These are phyloP conservation scores for Hanseniaspora thailandica DNA, from an alignment of 805 yeast genomes.

Conservation along the genomic window DNA sequence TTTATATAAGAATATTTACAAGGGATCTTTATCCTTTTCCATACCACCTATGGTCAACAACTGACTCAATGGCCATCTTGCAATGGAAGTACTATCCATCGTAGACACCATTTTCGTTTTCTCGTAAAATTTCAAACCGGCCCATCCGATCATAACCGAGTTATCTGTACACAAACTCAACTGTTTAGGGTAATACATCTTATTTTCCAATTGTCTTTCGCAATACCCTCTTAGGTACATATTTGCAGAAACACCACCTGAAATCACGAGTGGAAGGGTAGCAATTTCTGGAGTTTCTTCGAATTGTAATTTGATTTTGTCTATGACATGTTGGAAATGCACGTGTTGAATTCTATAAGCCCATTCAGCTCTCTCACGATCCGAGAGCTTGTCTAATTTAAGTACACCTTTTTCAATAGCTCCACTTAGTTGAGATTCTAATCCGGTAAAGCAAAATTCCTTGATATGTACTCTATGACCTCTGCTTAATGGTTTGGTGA, in stretches of 20 bases:
- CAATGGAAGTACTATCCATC: conserved; percentile 47
- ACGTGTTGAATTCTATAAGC: conserved; percentile 52
- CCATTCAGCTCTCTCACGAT: conserved; percentile 24
- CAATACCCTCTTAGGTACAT: conserved; percentile 40
- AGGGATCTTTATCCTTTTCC: neutral
- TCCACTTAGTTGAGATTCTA: conserved; percentile 2
- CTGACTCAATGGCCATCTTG: conserved; percentile 72
- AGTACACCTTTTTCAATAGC: neutral
- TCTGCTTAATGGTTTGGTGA: conserved; percentile 41
- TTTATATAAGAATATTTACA: neutral
- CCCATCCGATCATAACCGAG: conserved; percentile 95
- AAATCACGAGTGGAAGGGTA: conserved; percentile 49
- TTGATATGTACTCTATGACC: conserved; percentile 51
- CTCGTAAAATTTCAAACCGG: conserved; percentile 82
- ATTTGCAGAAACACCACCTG: conserved; percentile 94
- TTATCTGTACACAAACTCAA: conserved; percentile 77
- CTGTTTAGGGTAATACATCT: conserved; percentile 8
- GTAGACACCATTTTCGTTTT: conserved; percentile 32
- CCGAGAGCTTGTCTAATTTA: neutral
- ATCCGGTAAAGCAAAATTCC: conserved; percentile 5
- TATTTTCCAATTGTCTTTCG: conserved; percentile 26
- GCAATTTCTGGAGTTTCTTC: conserved; percentile 24
- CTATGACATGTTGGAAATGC: conserved; percentile 60
- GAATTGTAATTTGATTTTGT: conserved; percentile 46
- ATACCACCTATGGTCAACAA: conserved; percentile 28